Conservation (phyloP, 2,329 filamentous ascomycete genomes). For the Aspergillus intermedius region DNA sequence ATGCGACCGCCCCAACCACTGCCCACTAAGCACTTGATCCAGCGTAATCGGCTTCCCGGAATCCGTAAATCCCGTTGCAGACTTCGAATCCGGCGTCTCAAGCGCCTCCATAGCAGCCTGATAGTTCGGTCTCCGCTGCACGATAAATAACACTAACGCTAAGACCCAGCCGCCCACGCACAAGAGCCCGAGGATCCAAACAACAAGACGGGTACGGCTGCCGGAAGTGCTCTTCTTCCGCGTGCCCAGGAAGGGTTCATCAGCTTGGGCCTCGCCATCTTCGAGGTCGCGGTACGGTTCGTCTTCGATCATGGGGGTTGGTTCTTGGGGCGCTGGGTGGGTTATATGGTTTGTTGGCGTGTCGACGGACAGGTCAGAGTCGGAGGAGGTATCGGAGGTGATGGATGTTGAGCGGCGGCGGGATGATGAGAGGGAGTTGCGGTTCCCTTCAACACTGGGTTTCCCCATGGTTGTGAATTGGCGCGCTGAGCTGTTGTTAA, state of each 20-base stretch:
- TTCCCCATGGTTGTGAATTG: slow-evolving; percentile 18
- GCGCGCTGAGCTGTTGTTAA: too few species aligned
- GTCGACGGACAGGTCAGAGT: slow-evolving; percentile 29
- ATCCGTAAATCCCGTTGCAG: slow-evolving; percentile 25
- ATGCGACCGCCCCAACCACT: slow-evolving; percentile 34
- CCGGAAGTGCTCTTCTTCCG: slow-evolving; percentile 19
- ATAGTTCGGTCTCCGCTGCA: slow-evolving; percentile 26
- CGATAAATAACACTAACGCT: slow-evolving; percentile 39
- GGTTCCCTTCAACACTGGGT: slow-evolving; percentile 15
- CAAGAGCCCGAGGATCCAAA: slow-evolving; percentile 37
- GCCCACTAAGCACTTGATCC: slow-evolving; percentile 34
- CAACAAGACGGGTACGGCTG: slow-evolving; percentile 27
- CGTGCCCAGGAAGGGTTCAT: slow-evolving; percentile 19
- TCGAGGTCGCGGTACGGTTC: slow-evolving; percentile 32
- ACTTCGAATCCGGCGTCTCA: slow-evolving; percentile 23
- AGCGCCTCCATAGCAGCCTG: slow-evolving; percentile 20
- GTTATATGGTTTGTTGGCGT: slow-evolving; percentile 23
- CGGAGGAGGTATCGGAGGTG: slow-evolving; percentile 23
- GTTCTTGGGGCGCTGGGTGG: slow-evolving; percentile 6
- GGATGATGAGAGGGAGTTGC: slow-evolving; percentile 23
- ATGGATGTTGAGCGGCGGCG: slow-evolving; percentile 22
- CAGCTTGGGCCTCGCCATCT: slow-evolving; percentile 21
- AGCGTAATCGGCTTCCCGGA: slow-evolving; percentile 38
- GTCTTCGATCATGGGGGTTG: slow-evolving; percentile 4
- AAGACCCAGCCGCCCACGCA: slow-evolving; percentile 41